Conservation (phyloP, 208 protist genomes). For the Wallacemonas sp. region DNA sequence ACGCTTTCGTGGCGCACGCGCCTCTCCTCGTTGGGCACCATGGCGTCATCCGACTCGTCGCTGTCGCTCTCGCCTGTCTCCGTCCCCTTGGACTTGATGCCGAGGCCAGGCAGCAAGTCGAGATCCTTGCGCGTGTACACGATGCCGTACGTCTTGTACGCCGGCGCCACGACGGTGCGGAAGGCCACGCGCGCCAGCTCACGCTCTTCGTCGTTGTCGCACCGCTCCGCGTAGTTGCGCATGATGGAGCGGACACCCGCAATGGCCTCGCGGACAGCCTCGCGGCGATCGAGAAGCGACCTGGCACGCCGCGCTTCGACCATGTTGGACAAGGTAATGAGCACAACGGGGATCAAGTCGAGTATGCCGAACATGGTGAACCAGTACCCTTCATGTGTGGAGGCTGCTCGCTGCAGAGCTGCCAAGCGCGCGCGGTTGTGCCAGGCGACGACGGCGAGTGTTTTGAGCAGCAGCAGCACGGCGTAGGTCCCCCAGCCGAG, state of each 20-base stretch:
- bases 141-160: slow-evolving; percentile 42
- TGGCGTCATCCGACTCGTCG: slow-evolving; percentile 1
- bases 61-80: not conserved
- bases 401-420: not conserved
- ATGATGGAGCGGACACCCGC: slow-evolving; percentile 20
- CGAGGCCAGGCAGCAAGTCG: slow-evolving; percentile 25
- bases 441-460: slow-evolving; percentile 16
- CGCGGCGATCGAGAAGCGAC: slow-evolving; percentile 19
- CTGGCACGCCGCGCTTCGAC: slow-evolving; percentile 37
- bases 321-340: slow-evolving; percentile 73
- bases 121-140: slow-evolving; percentile 26
- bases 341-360: slow-evolving; percentile 55
- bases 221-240: not conserved
- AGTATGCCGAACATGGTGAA: slow-evolving; percentile 61
- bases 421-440: slow-evolving; percentile 15
- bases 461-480: slow-evolving; percentile 33
- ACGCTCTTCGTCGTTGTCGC: slow-evolving; percentile 26
- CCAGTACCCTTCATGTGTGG: slow-evolving; percentile 13
- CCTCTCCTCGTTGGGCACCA: slow-evolving; percentile 3
- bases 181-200: slow-evolving; percentile 51
- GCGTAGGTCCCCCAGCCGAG: slow-evolving; percentile 75
- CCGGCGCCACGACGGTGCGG: slow-evolving; percentile 36
- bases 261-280: slow-evolving; percentile 45
- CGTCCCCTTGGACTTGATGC: not conserved
- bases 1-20: slow-evolving; percentile 34